Evolutionary conservation across 371 early-diverging fungal genomes (phyloP), one percentile per base, ranked within the genome.

Genomic region (Mucor piriformis): DNA sequence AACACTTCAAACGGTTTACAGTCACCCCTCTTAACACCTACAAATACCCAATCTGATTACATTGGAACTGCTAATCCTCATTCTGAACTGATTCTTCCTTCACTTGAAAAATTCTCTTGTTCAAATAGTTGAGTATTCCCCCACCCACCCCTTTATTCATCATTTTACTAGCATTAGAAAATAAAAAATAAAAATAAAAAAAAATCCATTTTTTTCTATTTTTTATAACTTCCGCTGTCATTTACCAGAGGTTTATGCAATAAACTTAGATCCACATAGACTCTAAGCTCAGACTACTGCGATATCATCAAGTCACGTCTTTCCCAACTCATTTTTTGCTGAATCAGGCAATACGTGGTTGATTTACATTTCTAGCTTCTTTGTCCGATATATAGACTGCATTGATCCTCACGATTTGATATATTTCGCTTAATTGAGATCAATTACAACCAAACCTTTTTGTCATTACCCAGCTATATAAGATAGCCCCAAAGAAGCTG

Each of bases 11-110:
- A 43, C 18, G 27, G 42, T 18, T 18, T 42, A 18, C 8, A 8
- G 3, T 24, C 46, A 10, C 46, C 46, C 6, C 15, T 46, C 5
- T 46, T 46, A 24, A 46, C 46, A 46, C 46, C 46, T 24, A 46
- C 46, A 24, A 24, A 46, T 52, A 34, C 59, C 25, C 35, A 38
- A 23, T 37, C 21, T 25, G 54, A 60, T 53, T 52, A 60, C 18
- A 27, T 47, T 20, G 61, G 29, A 6, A 53, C 21, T 6, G 8
- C 47, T 1, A 40, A 63, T 7, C 64, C 64, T 52, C 53, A 52
- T 5, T 47, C 64, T 32, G 64, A 58, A 38, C 25, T 44, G 42
- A 52, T 57, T 25, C n/a, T 63, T 25, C 57, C 64, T 18, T 42
- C 64, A 23, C 46, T 40, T 23, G 46, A 23, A 46, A 24, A 11